A percentile compares a stretch with the other conserved stretches of the same genome.
These are phyloP conservation scores for Globisporangium cederbergense DNA, from an alignment of 352 stramenopile species.

Conservation along the genomic window DNA sequence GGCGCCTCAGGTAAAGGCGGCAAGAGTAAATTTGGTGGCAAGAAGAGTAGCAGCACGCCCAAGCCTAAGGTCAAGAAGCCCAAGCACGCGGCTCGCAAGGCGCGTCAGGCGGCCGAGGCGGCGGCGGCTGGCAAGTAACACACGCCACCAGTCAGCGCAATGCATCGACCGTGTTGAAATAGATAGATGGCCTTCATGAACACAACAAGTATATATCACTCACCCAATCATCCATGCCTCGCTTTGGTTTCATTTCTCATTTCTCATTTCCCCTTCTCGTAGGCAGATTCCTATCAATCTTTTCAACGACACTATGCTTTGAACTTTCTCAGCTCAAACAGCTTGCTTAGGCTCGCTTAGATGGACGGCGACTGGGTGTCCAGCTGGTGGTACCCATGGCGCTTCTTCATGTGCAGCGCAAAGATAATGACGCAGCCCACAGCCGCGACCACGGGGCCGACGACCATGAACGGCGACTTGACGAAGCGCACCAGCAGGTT, in stretches of 20 bases:
- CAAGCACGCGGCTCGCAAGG: conserved; percentile 70
- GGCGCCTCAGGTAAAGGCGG: conserved; percentile 1
- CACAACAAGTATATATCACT: background rate
- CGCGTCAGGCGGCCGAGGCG: conserved; percentile 46
- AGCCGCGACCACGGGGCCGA: conserved; percentile 23
- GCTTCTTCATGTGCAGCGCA: conserved; percentile 43
- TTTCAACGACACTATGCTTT: background rate
- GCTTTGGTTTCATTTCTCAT: no score
- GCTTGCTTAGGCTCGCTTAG: background rate
- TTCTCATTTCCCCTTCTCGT: background rate
- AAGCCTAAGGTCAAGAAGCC: conserved; percentile 60
- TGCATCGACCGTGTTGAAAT: conserved; percentile 10
- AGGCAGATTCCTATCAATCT: background rate
- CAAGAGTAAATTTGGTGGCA: conserved; percentile 22
- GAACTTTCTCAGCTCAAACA: background rate
- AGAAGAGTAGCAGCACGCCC: conserved; percentile 12
- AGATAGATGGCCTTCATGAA: conserved; percentile 2
- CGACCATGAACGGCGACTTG: conserved; percentile 15
- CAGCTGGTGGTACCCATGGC: conserved; percentile 50
- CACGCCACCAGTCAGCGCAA: conserved; percentile 7
- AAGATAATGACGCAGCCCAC: conserved; percentile 24
- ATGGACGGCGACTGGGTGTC: conserved; percentile 4
- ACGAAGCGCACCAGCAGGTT: conserved; percentile 5
- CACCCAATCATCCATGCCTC: background rate
- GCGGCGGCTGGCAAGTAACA: conserved; percentile 28